Conservation (phyloP, 306 rosid genomes). For the Begonia peltatifolia region DNA sequence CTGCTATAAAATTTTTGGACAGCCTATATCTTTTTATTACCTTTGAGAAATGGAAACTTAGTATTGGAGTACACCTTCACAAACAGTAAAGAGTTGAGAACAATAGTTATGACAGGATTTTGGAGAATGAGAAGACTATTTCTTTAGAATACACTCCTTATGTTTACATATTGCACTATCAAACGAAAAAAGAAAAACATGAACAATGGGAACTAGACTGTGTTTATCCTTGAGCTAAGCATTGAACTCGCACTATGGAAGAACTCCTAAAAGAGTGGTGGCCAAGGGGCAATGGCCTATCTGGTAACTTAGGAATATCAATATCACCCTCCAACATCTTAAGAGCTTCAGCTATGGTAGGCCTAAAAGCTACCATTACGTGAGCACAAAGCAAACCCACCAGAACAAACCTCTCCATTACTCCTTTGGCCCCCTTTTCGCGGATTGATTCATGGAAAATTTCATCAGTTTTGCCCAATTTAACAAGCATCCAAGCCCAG, state of each 20-base stretch:
- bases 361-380: constrained; percentile 79
- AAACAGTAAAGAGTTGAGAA: no score
- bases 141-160: no score
- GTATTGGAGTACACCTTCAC: no score
- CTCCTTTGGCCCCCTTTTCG: constrained; percentile 41
- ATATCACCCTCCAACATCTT: constrained; percentile 80
- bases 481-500: constrained; percentile 68
- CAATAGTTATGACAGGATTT: no score
- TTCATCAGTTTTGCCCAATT: constrained; percentile 36
- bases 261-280: constrained; percentile 40
- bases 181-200: no score
- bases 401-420: constrained; percentile 64
- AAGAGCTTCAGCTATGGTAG: constrained; percentile 62
- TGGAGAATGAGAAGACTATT: no score
- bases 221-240: constrained; percentile 9
- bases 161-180: no score
- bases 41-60: no score
- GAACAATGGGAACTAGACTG: not conserved
- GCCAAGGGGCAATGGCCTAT: constrained; percentile 61
- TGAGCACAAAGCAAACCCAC: constrained; percentile 87
- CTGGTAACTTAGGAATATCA: constrained; percentile 61
- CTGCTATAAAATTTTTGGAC: no score
- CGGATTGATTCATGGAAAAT: constrained; percentile 31
- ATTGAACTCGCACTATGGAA: constrained; percentile 26
- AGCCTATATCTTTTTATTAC: no score